Evolutionary conservation across 2,329 filamentous ascomycete genomes (phyloP), one percentile per base, ranked within the genome.

Genomic region (Penicillium sp.): DNA sequence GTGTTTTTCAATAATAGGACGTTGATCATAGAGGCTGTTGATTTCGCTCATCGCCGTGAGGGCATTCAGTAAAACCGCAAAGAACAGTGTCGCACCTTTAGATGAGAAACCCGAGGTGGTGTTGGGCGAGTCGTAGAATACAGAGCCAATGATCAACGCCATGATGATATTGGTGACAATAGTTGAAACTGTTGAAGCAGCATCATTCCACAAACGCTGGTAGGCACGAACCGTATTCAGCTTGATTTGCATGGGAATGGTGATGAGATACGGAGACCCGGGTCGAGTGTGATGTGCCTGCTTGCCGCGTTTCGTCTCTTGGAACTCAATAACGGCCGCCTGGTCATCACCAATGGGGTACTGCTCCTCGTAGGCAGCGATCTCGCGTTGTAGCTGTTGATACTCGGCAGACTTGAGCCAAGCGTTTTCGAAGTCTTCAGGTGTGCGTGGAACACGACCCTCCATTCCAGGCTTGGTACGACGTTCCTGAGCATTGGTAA

Each of bases 21-120:
- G 64, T 56, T 69, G 66, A 1, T 61, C 60, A 36, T 70, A 62
- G 3, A 72, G 61, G 69, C 85, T 89, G 63, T 67, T 68, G 43
- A 73, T 70, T 60, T 73, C 70, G 10, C 62, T 59, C 60, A 73
- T 72, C 1, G 70, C 67, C 1, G 87, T 83, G 65, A 95, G 92
- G 46, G 90, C 91, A 74, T 94, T 96, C 81, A 94, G 87, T 56
- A 96, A 81, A 69, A 92, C 87, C 60, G 91, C 90, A 70, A 95
- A 95, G 84, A 96, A 96, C 51, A 96, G 80, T 6, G 94, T 82
- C 35, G 89, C 87, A 59, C 89, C 90, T 58, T 91, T 87, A 66
- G 85, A 82, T 77, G 87, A 92, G 80, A 96, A 95, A 64, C 87
- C 91, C 31, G 75, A 71, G 0, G 90, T 89, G 16, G 80, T 82